Percentiles rank a stretch among this genome's conserved stretches.
Conservation (phyloP, 1,284 basidiomycete genomes). For the Trichosporon sp. region DNA sequence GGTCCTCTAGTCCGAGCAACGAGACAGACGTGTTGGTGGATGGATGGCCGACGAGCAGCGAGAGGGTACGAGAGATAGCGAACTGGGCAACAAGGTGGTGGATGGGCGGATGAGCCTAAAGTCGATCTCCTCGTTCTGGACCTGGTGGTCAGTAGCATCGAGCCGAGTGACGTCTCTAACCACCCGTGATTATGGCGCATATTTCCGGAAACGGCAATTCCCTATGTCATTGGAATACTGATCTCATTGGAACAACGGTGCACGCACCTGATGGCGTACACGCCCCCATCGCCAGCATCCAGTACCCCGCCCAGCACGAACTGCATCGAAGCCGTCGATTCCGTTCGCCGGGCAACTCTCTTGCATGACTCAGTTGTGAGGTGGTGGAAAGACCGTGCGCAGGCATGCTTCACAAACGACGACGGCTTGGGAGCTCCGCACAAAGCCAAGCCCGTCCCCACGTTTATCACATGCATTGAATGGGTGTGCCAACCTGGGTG, state of each 20-base stretch:
- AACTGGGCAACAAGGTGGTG: background rate
- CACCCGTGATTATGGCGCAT: background rate
- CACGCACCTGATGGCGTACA: background rate
- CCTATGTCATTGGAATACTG: background rate
- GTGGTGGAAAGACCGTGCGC: no score
- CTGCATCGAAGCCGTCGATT: no score
- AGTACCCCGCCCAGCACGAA: background rate
- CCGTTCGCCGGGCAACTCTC: no score
- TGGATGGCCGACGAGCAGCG: background rate
- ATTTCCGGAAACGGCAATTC: conserved; percentile 4
- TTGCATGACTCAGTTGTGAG: no score
- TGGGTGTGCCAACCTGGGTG: no score
- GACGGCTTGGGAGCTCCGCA: no score
- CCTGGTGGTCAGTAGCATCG: background rate
- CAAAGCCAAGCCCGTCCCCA: background rate
- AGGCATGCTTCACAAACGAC: no score
- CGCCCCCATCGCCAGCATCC: no score
- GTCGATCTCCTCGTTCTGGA: background rate
- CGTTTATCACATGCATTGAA: background rate
- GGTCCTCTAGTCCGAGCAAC: background rate
- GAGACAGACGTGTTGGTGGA: conserved; percentile 1
- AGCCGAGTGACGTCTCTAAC: conserved; percentile 1
- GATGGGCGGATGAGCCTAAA: background rate
- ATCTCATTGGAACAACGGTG: background rate
- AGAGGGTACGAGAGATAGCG: background rate